These are phyloP conservation scores for Chiua virens DNA, from an alignment of 768 basidiomycete species.

Conservation along the genomic window DNA sequence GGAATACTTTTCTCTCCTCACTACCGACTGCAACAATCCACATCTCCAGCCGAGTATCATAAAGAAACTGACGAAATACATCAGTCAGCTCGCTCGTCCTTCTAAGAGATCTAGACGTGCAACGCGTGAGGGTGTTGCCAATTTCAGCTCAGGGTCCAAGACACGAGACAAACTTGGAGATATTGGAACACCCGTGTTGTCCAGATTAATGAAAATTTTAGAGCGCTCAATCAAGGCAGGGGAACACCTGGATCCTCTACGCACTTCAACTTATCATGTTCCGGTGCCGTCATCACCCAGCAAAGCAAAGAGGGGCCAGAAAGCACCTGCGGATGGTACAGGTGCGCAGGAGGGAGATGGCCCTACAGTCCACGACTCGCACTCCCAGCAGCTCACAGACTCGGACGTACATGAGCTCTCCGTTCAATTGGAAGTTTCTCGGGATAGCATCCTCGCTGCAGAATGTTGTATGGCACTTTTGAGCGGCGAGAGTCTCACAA, in stretches of 20 bases:
- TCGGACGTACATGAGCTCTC: constrained; percentile 52
- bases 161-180: constrained; percentile 61
- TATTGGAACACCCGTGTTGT: constrained; percentile 61
- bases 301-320: constrained; percentile 50
- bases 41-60: constrained; percentile 58
- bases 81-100: constrained; percentile 66
- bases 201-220: constrained; percentile 70
- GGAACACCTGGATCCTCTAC: constrained; percentile 76
- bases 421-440: constrained; percentile 55
- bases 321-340: constrained; percentile 14
- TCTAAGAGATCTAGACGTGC: constrained; percentile 63
- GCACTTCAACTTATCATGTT: constrained; percentile 25
- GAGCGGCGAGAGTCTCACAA: constrained; percentile 75
- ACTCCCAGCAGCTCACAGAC: constrained; percentile 39
- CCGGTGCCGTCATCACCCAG: constrained; percentile 37
- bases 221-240: constrained; percentile 77
- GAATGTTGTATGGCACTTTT: constrained; percentile 82
- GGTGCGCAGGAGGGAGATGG: constrained; percentile 1
- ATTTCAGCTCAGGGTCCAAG: constrained; percentile 38
- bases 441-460: constrained; percentile 77
- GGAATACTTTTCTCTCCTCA: constrained; percentile 65
- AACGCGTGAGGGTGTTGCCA: constrained; percentile 36
- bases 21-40: constrained; percentile 57
- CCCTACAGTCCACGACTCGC: constrained; percentile 4
- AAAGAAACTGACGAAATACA: constrained; percentile 67